Evolutionary conservation across 2,329 filamentous ascomycete species (phyloP), one percentile per base, ranked within the genome.

Genomic region (Cordyceps pruinosa): DNA sequence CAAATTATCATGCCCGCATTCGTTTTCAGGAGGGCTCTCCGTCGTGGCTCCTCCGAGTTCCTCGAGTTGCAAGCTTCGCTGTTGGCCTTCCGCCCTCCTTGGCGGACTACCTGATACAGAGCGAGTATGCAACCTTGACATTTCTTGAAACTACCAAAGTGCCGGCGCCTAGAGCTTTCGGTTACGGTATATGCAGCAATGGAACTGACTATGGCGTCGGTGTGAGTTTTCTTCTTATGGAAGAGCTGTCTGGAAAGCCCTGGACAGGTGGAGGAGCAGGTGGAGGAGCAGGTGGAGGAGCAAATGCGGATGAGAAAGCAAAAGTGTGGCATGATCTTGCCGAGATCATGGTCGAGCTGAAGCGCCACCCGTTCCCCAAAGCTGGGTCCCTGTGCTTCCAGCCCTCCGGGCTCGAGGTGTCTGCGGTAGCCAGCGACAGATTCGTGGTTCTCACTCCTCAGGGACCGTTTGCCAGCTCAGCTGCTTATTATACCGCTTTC

Each of bases 41-140:
- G 3, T 60, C 64, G 2, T 68, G 65, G 67, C 63, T 69, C 26
- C 6, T 66, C 30, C 51, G 66, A 57, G 64, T 66, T 3, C 61
- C 66, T 2, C 64, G 65, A 21, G 58, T 54, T 26, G 4, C 60
- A 4, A 51, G 60, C 50, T 60, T 53, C 34, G 45, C 47, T 23
- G 58, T 58, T 26, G 58, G 61, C 19, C 19, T 61, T 26, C 60
- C 61, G 4, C 37, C 37, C 10, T 21, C 55, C 3, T 58, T 68
- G n/a, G 66, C 60, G 1, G 66, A 67, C 5, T 68, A 67, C 57
- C 53, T 69, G 26, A 62, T 69, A 4, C 58, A 17, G 21, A 70
- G 68, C 62, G 67, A 70, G 59, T 69, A 65, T 41, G 67, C 64
- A 3, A 70, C 69, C 1, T 57, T 70, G 21, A 69, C 68, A 42